Conservation (phyloP, 768 basidiomycete genomes). For the Calocybe cyanea region DNA sequence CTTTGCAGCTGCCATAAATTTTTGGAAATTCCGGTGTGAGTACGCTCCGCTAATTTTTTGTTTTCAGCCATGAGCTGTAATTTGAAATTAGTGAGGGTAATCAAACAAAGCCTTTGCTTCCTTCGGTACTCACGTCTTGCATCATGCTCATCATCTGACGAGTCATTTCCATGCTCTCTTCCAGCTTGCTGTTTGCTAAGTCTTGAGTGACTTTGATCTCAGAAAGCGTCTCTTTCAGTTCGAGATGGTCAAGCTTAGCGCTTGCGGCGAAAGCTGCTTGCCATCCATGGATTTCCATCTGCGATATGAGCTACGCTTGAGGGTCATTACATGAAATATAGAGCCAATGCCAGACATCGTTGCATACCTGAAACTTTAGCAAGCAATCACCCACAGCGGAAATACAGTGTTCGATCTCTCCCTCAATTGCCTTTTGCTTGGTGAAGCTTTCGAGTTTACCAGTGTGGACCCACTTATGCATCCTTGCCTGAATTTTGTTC, state of each 20-base stretch:
- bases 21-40: slow-evolving; percentile 40
- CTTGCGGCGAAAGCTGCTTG: slow-evolving; percentile 39
- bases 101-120: too few species aligned
- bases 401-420: slow-evolving; percentile 44
- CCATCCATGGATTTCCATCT: slow-evolving; percentile 45
- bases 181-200: slow-evolving; percentile 28
- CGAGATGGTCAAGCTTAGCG: slow-evolving; percentile 36
- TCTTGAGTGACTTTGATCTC: slow-evolving; percentile 39
- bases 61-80: slow-evolving; percentile 31
- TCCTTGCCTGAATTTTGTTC: slow-evolving; percentile 29
- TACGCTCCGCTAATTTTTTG: slow-evolving; percentile 25
- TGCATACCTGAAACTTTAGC: slow-evolving; percentile 40
- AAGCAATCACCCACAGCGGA: slow-evolving; percentile 42
- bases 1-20: slow-evolving; percentile 51
- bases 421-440: slow-evolving; percentile 22
- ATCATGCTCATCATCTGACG: slow-evolving; percentile 43
- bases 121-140: slow-evolving; percentile 35
- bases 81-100: neutral
- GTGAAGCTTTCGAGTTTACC: slow-evolving; percentile 38
- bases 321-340: neutral
- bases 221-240: slow-evolving; percentile 39
- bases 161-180: slow-evolving; percentile 26
- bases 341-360: neutral
- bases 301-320: slow-evolving; percentile 36
- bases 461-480: slow-evolving; percentile 43